phyloP scores from a whole-genome alignment of 306 rosid genomes.

The Dalbergia cultrata region DNA sequence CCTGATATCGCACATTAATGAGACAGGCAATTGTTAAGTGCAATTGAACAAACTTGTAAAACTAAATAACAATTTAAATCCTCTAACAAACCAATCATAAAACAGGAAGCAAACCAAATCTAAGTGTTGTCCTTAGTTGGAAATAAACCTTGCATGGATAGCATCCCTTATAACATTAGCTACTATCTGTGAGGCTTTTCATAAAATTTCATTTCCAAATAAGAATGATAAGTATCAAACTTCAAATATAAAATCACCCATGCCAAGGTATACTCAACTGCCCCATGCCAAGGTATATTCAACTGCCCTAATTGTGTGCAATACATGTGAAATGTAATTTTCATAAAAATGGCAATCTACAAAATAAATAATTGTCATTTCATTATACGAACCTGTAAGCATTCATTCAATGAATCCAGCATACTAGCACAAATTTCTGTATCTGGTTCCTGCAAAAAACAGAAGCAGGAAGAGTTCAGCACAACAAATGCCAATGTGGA shows the following conservation, averaged over 20 bases:
- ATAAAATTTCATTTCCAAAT: slow-evolving; percentile 14
- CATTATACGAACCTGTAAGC: slow-evolving; percentile 76
- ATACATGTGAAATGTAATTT: not conserved
- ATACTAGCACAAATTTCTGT: slow-evolving; percentile 97
- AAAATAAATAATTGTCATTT: not conserved
- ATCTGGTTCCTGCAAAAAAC: slow-evolving; percentile 90
- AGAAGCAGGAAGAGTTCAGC: slow-evolving; percentile 39
- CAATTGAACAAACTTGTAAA: not conserved
- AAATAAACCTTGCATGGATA: not conserved
- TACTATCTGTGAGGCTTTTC: slow-evolving; percentile 4
- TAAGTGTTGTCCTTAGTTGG: slow-evolving; percentile 2
- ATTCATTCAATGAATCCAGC: slow-evolving; percentile 92
- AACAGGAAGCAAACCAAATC: slow-evolving; percentile 12
- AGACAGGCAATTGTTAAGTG: slow-evolving; percentile 16
- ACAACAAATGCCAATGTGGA: slow-evolving; percentile 19
- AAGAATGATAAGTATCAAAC: slow-evolving; percentile 7
- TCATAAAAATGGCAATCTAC: not conserved
- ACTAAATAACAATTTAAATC: slow-evolving; percentile 19
- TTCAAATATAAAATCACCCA: slow-evolving; percentile 12
- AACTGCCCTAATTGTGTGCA: not conserved
- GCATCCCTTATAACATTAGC: slow-evolving; percentile 23
- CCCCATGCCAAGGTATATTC: not conserved
- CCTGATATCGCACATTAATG: not conserved
- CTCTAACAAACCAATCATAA: slow-evolving; percentile 11
- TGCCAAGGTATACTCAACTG: not conserved